phyloP scores from a whole-genome alignment of 2,329 filamentous ascomycete genomes.

The Ophiostoma piceae region DNA sequence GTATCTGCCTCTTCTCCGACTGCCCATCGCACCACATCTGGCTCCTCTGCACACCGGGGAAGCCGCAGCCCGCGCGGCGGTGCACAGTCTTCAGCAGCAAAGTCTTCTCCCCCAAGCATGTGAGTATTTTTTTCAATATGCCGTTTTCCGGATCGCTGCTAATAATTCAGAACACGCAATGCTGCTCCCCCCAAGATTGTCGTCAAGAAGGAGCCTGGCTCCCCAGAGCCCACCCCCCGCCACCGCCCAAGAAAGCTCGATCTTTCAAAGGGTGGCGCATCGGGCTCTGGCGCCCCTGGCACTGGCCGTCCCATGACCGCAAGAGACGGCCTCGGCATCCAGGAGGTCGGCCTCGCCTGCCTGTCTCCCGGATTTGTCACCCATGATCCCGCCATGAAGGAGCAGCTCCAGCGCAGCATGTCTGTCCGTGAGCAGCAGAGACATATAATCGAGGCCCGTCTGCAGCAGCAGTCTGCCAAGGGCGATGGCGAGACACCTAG shows the following conservation, averaged over 20 bases:
- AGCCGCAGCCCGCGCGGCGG: slow-evolving; percentile 51
- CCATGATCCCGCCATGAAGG: slow-evolving; percentile 92
- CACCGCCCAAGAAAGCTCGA: slow-evolving; percentile 74
- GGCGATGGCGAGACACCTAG: slow-evolving; percentile 58
- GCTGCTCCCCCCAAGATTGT: slow-evolving; percentile 68
- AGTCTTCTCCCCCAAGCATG: slow-evolving; percentile 56
- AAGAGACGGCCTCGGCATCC: slow-evolving; percentile 73
- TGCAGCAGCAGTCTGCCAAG: slow-evolving; percentile 81
- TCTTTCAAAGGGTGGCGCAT: slow-evolving; percentile 59
- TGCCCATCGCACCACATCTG: slow-evolving; percentile 40
- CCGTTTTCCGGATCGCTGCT: not conserved
- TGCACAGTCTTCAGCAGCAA: slow-evolving; percentile 38
- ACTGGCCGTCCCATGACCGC: slow-evolving; percentile 72
- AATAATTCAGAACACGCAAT: slow-evolving; percentile 22
- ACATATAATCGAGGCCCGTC: slow-evolving; percentile 85
- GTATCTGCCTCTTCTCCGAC: slow-evolving; percentile 37
- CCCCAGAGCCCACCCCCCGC: slow-evolving; percentile 70
- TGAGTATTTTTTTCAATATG: slow-evolving; percentile 40
- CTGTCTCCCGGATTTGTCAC: slow-evolving; percentile 94
- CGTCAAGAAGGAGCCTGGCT: slow-evolving; percentile 94
- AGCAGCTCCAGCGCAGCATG: slow-evolving; percentile 89
- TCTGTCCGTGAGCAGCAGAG: slow-evolving; percentile 90
- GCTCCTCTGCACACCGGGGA: slow-evolving; percentile 39
- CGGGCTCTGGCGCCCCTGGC: slow-evolving; percentile 48
- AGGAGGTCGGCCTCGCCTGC: slow-evolving; percentile 89